A percentile compares a stretch with the other conserved stretches of the same genome.
These are phyloP conservation scores for Pythium chondricola DNA, from an alignment of 352 stramenopile genomes.

Conservation along the genomic window DNA sequence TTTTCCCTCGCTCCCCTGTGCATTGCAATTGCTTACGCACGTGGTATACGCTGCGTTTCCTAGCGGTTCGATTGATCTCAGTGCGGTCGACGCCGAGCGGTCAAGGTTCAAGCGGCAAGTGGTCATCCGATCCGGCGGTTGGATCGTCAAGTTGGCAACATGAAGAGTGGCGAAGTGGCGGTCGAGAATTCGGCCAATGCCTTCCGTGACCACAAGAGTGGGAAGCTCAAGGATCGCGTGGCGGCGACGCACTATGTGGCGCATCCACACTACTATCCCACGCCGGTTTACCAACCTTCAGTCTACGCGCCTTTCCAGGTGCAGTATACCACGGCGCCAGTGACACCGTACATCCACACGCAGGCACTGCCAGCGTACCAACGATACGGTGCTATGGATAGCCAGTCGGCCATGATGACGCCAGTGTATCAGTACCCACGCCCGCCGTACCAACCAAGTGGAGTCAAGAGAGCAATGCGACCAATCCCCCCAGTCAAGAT, in stretches of 20 bases:
- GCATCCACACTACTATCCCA: conserved; percentile 6
- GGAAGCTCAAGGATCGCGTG: conserved; percentile 9
- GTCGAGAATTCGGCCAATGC: conserved; percentile 29
- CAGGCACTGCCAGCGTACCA: neutral
- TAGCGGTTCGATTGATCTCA: too few species aligned
- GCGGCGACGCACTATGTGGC: conserved; percentile 4
- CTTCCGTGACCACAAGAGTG: conserved; percentile 17
- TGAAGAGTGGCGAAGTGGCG: conserved; percentile 32
- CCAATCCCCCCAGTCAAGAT: neutral
- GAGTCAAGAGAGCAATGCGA: neutral
- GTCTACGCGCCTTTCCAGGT: neutral
- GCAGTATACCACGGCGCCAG: neutral
- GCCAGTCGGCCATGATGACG: too few species aligned
- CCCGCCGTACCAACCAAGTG: neutral
- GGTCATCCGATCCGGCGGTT: too few species aligned
- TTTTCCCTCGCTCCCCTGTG: too few species aligned
- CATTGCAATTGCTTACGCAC: too few species aligned
- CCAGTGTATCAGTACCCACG: neutral
- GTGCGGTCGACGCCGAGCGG: too few species aligned
- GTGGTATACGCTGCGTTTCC: too few species aligned
- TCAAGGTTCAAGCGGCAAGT: too few species aligned
- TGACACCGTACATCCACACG: conserved; percentile 2
- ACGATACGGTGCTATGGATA: neutral
- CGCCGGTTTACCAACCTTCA: conserved; percentile 5
- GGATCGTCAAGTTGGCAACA: too few species aligned